These are phyloP conservation scores for Boletus vinaceobasis DNA, from an alignment of 768 basidiomycete species.

Conservation along the genomic window DNA sequence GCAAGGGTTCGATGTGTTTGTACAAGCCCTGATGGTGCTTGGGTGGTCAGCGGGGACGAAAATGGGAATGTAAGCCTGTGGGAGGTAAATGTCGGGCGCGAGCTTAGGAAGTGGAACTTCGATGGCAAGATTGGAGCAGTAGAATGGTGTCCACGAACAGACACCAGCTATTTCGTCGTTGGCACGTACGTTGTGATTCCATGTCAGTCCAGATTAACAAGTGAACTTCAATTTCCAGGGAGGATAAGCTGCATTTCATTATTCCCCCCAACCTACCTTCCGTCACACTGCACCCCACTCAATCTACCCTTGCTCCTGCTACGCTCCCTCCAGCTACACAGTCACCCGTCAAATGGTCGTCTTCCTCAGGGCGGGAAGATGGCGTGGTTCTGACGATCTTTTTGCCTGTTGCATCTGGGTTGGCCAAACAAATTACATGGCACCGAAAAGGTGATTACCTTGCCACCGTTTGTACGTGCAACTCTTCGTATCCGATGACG, in stretches of 20 bases:
- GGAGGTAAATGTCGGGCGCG: slow-evolving; percentile 88
- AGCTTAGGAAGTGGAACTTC: slow-evolving; percentile 85
- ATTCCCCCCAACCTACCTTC: slow-evolving; percentile 76
- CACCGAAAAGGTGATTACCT: slow-evolving; percentile 95
- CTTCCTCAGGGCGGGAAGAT: slow-evolving; percentile 47
- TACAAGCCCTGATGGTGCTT: slow-evolving; percentile 84
- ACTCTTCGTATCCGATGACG: slow-evolving; percentile 1
- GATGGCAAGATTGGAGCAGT: slow-evolving; percentile 75
- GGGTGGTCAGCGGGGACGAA: slow-evolving; percentile 92
- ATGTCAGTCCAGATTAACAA: slow-evolving; percentile 2
- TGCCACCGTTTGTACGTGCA: slow-evolving; percentile 83
- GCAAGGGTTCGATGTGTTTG: slow-evolving; percentile 71
- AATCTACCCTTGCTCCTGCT: slow-evolving; percentile 57
- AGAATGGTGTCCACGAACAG: slow-evolving; percentile 91
- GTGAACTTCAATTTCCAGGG: slow-evolving; percentile 44
- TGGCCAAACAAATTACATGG: slow-evolving; percentile 83
- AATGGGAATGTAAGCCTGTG: slow-evolving; percentile 81
- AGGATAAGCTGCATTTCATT: slow-evolving; percentile 75
- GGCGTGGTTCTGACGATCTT: slow-evolving; percentile 57
- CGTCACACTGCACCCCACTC: slow-evolving; percentile 54
- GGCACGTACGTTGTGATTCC: slow-evolving; percentile 58
- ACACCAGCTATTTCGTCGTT: slow-evolving; percentile 75
- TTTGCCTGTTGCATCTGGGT: slow-evolving; percentile 63
- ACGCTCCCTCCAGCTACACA: slow-evolving; percentile 59
- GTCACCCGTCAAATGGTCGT: slow-evolving; percentile 70